phyloP scores from a whole-genome alignment of 768 basidiomycete species.

The Leccinellum rugosiceps region DNA sequence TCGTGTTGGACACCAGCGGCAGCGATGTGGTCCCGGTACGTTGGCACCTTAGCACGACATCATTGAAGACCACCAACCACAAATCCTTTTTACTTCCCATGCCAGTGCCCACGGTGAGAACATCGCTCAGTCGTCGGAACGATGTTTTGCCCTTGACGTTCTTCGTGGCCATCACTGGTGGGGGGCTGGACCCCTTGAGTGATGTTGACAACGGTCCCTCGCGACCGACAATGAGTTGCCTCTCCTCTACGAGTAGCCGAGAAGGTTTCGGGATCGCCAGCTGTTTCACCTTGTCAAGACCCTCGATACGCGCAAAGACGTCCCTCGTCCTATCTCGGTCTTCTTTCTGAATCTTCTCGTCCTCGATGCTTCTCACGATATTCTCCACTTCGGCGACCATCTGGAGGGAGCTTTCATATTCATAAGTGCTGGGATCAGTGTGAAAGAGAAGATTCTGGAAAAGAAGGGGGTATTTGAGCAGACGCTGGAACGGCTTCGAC shows the following conservation, averaged over 20 bases:
- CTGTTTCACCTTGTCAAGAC: constrained; percentile 90
- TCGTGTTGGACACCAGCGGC: constrained; percentile 66
- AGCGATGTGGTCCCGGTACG: constrained; percentile 85
- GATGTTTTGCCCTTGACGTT: constrained; percentile 79
- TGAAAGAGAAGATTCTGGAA: constrained; percentile 97
- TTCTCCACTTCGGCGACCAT: constrained; percentile 98
- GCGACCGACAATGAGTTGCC: constrained; percentile 43
- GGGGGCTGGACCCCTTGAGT: constrained; percentile 34
- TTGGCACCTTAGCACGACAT: constrained; percentile 91
- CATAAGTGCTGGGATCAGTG: constrained; percentile 95
- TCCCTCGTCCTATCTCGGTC: constrained; percentile 95
- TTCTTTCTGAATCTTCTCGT: constrained; percentile 96
- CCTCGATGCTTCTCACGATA: constrained; percentile 95
- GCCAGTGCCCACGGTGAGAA: constrained; percentile 59
- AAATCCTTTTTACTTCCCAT: constrained; percentile 75
- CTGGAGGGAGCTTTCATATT: constrained; percentile 92
- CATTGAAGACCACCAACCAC: constrained; percentile 95
- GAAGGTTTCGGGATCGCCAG: constrained; percentile 89
- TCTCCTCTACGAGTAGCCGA: constrained; percentile 83
- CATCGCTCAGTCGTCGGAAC: constrained; percentile 86
- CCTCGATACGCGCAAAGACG: constrained; percentile 94
- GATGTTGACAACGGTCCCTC: constrained; percentile 19
- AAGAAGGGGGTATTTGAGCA: constrained; percentile 94
- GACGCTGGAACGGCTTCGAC: constrained; percentile 94
- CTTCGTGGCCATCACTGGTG: constrained; percentile 40